A percentile compares a stretch with the other conserved stretches of the same genome.
Conservation (phyloP, 768 basidiomycete genomes). For the Tylopilus vinaceipallidus region DNA sequence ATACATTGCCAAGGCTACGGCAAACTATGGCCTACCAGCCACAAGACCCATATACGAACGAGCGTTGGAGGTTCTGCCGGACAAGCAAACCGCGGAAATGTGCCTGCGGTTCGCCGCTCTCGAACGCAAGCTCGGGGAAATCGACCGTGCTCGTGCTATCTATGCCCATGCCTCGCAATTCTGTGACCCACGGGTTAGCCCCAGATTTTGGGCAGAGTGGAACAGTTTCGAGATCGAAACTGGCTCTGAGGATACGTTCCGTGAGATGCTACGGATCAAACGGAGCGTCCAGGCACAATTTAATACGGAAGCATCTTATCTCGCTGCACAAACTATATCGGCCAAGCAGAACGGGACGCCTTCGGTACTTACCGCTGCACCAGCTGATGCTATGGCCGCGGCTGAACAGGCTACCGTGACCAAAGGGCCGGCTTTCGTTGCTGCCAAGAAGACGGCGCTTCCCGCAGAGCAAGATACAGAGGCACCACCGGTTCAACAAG, state of each 20-base stretch:
- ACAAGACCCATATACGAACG: slow-evolving; percentile 96
- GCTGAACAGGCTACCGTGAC: slow-evolving; percentile 61
- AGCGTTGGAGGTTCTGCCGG: slow-evolving; percentile 89
- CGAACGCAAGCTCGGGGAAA: slow-evolving; percentile 97
- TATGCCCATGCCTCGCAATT: slow-evolving; percentile 98
- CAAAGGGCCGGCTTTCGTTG: slow-evolving; percentile 74
- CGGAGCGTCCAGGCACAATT: slow-evolving; percentile 98
- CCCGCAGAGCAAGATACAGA: slow-evolving; percentile 40
- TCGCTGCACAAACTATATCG: slow-evolving; percentile 86
- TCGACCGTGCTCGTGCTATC: slow-evolving; percentile 93
- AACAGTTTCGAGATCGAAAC: slow-evolving; percentile 98
- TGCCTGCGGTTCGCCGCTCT: slow-evolving; percentile 93
- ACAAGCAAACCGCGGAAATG: slow-evolving; percentile 95
- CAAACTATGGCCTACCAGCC: slow-evolving; percentile 93
- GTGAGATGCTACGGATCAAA: slow-evolving; percentile 93
- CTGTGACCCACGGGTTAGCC: slow-evolving; percentile 91
- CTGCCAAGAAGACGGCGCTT: slow-evolving; percentile 58
- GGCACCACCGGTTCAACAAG: slow-evolving; percentile 26
- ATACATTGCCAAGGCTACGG: slow-evolving; percentile 96
- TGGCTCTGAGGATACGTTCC: slow-evolving; percentile 97
- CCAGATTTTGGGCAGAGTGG: slow-evolving; percentile 97
- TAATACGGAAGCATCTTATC: slow-evolving; percentile 93
- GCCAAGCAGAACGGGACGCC: slow-evolving; percentile 55
- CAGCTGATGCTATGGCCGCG: slow-evolving; percentile 83
- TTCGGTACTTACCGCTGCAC: slow-evolving; percentile 41